Evolutionary conservation across 2,329 filamentous ascomycete genomes (phyloP).

Genomic region (Paraphoma chrysanthemicola): DNA sequence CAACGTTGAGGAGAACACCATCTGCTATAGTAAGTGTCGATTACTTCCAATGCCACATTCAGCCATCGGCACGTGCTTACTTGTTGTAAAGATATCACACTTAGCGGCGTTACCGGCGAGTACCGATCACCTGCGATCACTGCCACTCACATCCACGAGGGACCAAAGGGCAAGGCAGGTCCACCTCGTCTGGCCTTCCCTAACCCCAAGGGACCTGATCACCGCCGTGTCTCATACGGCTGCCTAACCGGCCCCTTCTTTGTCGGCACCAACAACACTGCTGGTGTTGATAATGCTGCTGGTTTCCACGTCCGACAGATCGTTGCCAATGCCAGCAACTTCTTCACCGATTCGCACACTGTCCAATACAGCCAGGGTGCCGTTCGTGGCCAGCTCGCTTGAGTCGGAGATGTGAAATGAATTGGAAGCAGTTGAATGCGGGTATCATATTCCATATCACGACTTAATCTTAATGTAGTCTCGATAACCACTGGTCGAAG

Average conservation of each 20-base stretch:
- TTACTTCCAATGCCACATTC: too few relatives aligned
- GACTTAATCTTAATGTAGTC: background rate
- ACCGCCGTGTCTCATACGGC: conserved; percentile 28
- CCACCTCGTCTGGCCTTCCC: conserved; percentile 55
- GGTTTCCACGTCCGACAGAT: conserved; percentile 61
- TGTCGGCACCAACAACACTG: conserved; percentile 39
- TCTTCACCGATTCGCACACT: conserved; percentile 64
- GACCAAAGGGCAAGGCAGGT: conserved; percentile 53
- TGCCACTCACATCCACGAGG: conserved; percentile 65
- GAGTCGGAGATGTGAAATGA: background rate
- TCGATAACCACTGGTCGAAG: background rate
- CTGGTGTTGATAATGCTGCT: conserved; percentile 52
- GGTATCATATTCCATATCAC: too few relatives aligned
- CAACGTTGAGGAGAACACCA: conserved; percentile 54
- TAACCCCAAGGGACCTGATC: conserved; percentile 48
- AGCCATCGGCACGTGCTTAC: conserved; percentile 1
- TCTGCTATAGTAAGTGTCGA: conserved; percentile 48
- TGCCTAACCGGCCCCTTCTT: conserved; percentile 39
- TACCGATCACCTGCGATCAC: conserved; percentile 60
- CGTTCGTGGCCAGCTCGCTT: conserved; percentile 56
- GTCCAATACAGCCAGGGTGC: conserved; percentile 58
- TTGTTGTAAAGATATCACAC: conserved; percentile 55
- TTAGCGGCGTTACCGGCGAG: conserved; percentile 57
- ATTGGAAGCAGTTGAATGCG: background rate
- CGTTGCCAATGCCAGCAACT: conserved; percentile 57